Evolutionary conservation across 192 early-diverging fungal species (phyloP).

Genomic region (Umbelopsis sp.): DNA sequence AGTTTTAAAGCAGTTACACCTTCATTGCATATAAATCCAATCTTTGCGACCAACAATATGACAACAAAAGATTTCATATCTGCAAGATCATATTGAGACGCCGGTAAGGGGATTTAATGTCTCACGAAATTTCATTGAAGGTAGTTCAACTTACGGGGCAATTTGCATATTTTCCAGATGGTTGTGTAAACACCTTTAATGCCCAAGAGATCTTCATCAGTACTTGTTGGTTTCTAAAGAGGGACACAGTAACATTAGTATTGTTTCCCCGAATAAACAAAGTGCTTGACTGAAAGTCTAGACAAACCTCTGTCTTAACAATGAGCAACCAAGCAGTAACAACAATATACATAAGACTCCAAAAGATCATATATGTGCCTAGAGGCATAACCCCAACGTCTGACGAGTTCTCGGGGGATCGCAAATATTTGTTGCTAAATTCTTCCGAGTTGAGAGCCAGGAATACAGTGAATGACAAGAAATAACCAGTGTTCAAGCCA

Average conservation of each 20-base stretch:
- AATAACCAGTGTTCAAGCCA: conserved; percentile 94
- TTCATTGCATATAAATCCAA: conserved; percentile 96
- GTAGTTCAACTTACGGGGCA: conserved; percentile 82
- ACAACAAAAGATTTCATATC: conserved; percentile 87
- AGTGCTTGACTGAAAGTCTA: background rate
- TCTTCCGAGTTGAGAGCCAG: conserved; percentile 93
- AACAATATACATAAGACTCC: conserved; percentile 87
- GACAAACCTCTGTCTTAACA: conserved; percentile 69
- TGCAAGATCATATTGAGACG: conserved; percentile 15
- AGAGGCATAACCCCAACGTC: conserved; percentile 78
- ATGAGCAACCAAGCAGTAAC: conserved; percentile 85
- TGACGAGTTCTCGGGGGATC: conserved; percentile 63
- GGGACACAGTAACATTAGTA: background rate
- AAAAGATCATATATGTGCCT: conserved; percentile 89
- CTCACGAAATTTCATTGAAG: too few relatives aligned
- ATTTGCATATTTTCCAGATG: conserved; percentile 85
- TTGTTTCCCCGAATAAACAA: background rate
- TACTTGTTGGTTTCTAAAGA: conserved; percentile 25
- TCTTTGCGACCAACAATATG: conserved; percentile 84
- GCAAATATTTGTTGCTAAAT: conserved; percentile 94
- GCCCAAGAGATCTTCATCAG: conserved; percentile 61
- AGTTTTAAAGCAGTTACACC: conserved; percentile 93
- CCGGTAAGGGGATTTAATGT: too few relatives aligned
- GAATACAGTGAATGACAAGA: conserved; percentile 96
- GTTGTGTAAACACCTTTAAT: conserved; percentile 80